Percentiles rank a stretch among this genome's conserved stretches.
Conservation (phyloP, 1,284 basidiomycete species). For the Hypsizygus ulmarius region DNA sequence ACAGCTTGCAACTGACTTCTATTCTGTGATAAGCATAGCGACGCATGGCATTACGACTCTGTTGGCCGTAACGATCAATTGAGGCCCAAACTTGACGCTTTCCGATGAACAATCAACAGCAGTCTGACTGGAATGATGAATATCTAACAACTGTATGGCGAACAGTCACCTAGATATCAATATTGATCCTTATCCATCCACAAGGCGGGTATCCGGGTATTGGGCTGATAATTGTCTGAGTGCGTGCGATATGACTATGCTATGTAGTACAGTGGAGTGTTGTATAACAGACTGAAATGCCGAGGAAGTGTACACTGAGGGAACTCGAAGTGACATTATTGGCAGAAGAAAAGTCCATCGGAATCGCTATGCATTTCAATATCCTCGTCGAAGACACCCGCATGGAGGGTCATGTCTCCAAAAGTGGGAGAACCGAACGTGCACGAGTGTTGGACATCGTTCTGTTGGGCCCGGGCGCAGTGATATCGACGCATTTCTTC, state of each 20-base stretch:
- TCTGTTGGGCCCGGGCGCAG: conserved; percentile 3
- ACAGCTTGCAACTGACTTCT: no score
- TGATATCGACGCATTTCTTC: conserved; percentile 14
- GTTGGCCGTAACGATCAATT: conserved; percentile 30
- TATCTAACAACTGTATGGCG: conserved; percentile 3
- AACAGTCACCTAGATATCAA: not conserved
- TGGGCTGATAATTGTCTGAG: not conserved
- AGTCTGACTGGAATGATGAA: not conserved
- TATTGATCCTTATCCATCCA: not conserved
- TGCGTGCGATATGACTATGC: conserved; percentile 2
- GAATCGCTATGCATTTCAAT: conserved; percentile 4
- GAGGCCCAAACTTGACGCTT: conserved; percentile 1
- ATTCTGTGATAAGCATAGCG: conserved; percentile 30
- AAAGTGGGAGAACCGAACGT: not conserved
- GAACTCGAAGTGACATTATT: no score
- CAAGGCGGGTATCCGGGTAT: not conserved
- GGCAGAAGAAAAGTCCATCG: not conserved
- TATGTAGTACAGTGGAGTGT: conserved; percentile 1
- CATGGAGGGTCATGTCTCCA: not conserved
- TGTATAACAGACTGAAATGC: not conserved
- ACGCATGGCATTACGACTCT: conserved; percentile 34
- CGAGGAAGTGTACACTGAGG: no score
- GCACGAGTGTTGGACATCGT: not conserved
- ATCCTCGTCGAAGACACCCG: not conserved
- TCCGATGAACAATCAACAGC: no score